A percentile compares a stretch with the other conserved stretches of the same genome.
Evolutionary conservation across 2,329 filamentous ascomycete genomes (phyloP).

Genomic region (Geoglossum cookeanum): DNA sequence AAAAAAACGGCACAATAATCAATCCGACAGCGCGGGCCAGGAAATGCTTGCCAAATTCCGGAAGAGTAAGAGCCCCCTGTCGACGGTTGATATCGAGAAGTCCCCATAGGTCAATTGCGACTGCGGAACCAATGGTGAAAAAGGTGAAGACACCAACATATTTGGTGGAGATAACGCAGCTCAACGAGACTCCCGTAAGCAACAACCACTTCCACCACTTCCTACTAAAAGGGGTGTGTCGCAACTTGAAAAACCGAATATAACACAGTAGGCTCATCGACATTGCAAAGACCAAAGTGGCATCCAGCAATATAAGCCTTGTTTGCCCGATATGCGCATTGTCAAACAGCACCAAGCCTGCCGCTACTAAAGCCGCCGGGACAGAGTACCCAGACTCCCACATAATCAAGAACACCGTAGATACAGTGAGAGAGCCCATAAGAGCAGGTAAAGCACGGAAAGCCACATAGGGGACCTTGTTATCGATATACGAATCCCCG

Average conservation of each 20-base stretch:
- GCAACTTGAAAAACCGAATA: conserved; percentile 92
- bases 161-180: conserved; percentile 96
- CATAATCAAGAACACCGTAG: conserved; percentile 94
- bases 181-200: conserved; percentile 80
- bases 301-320: conserved; percentile 81
- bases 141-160: conserved; percentile 96
- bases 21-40: conserved; percentile 68
- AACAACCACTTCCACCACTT: conserved; percentile 99
- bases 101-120: conserved; percentile 88
- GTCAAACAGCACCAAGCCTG: conserved; percentile 78
- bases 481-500: conserved; percentile 90
- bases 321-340: conserved; percentile 97
- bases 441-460: conserved; percentile 86
- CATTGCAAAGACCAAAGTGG: conserved; percentile 89
- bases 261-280: conserved; percentile 85
- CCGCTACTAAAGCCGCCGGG: conserved; percentile 73
- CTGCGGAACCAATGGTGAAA: conserved; percentile 86
- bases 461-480: conserved; percentile 93
- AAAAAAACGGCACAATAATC: conserved; percentile 81
- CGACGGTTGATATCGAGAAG: conserved; percentile 75
- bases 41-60: conserved; percentile 77
- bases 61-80: conserved; percentile 59
- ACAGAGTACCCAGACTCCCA: conserved; percentile 98
- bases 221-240: conserved; percentile 70
- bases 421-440: conserved; percentile 79